A percentile compares a stretch with the other conserved stretches of the same genome.
Evolutionary conservation across 139 green algal genomes (phyloP).

Genomic region (Dunaliella primolecta): DNA sequence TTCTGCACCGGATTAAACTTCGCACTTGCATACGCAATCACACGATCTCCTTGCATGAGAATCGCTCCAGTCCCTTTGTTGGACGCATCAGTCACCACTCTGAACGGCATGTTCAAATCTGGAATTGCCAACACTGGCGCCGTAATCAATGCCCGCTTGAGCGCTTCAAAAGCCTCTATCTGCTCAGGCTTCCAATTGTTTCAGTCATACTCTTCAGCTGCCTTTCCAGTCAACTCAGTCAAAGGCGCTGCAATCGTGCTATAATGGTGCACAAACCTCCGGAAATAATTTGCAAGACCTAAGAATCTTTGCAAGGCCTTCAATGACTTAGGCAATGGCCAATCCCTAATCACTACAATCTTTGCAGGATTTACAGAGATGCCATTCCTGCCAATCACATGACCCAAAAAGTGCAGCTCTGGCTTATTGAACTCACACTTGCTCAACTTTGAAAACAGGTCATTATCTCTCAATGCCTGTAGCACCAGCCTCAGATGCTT

Average conservation of each 20-base stretch:
- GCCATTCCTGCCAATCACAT: conserved; percentile 30
- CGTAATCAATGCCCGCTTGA: conserved; percentile 9
- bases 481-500: too few relatives aligned
- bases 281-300: conserved; percentile 41
- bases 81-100: conserved; percentile 29
- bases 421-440: conserved; percentile 26
- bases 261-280: conserved; percentile 44
- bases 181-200: not conserved
- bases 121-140: conserved; percentile 28
- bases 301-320: conserved; percentile 42
- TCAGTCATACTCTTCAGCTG: not conserved
- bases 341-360: conserved; percentile 32
- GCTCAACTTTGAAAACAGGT: conserved; percentile 20
- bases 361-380: conserved; percentile 35
- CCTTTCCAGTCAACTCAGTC: conserved; percentile 22
- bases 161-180: not conserved
- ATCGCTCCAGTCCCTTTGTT: conserved; percentile 22
- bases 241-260: conserved; percentile 35
- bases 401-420: conserved; percentile 24
- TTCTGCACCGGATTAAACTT: conserved; percentile 30
- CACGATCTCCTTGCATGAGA: conserved; percentile 24
- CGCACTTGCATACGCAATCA: conserved; percentile 32
- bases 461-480: conserved; percentile 14
- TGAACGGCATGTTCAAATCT: conserved; percentile 13
- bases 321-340: conserved; percentile 26